A percentile compares a stretch with the other conserved stretches of the same genome.
phyloP scores from a whole-genome alignment of 2,329 filamentous ascomycete species.

The Grosmannia serpens region DNA sequence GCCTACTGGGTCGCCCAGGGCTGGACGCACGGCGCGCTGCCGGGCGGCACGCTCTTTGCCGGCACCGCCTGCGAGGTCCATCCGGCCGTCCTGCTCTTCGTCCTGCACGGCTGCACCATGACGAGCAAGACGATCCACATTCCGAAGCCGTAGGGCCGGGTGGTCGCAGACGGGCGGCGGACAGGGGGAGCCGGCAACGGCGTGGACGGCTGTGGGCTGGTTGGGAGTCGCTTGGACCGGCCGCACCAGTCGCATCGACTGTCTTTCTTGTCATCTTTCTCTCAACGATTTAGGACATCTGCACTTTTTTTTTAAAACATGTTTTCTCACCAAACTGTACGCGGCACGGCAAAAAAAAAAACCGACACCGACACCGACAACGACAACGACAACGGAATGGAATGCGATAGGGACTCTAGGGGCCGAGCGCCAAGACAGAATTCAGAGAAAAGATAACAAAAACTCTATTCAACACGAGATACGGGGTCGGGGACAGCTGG shows the following conservation, averaged over 20 bases:
- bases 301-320: neutral
- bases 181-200: too few relatives aligned
- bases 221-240: neutral
- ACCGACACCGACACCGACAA: neutral
- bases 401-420: neutral
- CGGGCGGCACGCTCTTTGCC: conserved; percentile 55
- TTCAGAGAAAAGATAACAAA: neutral
- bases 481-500: neutral
- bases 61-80: conserved; percentile 72
- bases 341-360: too few relatives aligned
- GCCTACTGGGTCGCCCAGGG: conserved; percentile 76
- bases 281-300: neutral
- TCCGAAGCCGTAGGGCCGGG: conserved; percentile 58
- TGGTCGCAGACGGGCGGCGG: neutral
- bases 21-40: conserved; percentile 70
- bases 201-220: neutral
- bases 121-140: conserved; percentile 90
- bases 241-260: neutral
- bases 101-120: conserved; percentile 88
- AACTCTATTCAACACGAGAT: neutral
- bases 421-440: too few relatives aligned
- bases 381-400: neutral
- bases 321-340: neutral
- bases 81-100: conserved; percentile 67
- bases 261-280: neutral